phyloP scores from a whole-genome alignment of 352 stramenopile species.

The Pythium myriotylum region DNA sequence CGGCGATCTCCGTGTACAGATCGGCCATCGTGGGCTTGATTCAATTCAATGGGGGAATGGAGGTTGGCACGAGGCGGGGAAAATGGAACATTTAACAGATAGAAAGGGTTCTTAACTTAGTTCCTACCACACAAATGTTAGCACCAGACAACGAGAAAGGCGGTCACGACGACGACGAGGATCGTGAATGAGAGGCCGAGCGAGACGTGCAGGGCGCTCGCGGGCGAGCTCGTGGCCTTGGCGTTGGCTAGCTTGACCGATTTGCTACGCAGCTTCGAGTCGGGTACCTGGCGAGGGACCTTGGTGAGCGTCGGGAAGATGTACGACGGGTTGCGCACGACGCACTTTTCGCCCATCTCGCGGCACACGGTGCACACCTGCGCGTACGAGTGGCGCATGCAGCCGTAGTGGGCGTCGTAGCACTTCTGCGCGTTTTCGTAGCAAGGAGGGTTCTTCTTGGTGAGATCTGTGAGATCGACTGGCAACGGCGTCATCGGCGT shows the following conservation, averaged over 20 bases:
- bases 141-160: neutral
- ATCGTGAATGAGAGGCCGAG: neutral
- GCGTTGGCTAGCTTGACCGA: slow-evolving; percentile 34
- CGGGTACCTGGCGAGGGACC: slow-evolving; percentile 26
- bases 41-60: no score
- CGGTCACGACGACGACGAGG: neutral
- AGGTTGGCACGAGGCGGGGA: no score
- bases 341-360: slow-evolving; percentile 38
- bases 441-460: slow-evolving; percentile 56
- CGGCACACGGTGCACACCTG: slow-evolving; percentile 67
- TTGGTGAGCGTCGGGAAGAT: slow-evolving; percentile 46
- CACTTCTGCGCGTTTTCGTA: slow-evolving; percentile 60
- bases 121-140: slow-evolving; percentile 8
- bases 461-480: slow-evolving; percentile 39
- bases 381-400: slow-evolving; percentile 55
- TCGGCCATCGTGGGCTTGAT: slow-evolving; percentile 44
- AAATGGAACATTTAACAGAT: slow-evolving; percentile 1
- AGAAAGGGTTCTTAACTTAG: slow-evolving; percentile 24
- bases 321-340: slow-evolving; percentile 38
- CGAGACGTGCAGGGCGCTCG: neutral
- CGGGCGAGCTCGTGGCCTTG: slow-evolving; percentile 29
- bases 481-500: slow-evolving; percentile 51
- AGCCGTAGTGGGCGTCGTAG: slow-evolving; percentile 55
- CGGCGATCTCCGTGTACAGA: slow-evolving; percentile 57
- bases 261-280: slow-evolving; percentile 41